A percentile compares a stretch with the other conserved stretches of the same genome.
phyloP scores from a whole-genome alignment of 1,284 basidiomycete genomes.

The Tilletiopsis washingtonensis region DNA sequence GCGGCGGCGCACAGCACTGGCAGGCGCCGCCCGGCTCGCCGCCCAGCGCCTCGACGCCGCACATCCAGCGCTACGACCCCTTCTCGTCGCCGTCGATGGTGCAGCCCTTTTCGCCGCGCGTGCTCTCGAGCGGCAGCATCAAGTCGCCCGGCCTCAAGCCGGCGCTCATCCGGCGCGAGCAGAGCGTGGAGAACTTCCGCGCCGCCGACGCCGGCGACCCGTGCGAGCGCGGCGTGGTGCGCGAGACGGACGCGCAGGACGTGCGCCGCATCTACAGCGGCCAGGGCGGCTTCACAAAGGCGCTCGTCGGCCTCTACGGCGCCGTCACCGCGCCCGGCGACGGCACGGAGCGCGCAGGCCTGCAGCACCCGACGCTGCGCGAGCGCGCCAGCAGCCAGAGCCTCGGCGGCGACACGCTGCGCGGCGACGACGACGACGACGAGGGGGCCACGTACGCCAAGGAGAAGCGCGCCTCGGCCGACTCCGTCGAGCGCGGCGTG shows the following conservation, averaged over 20 bases:
- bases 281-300: slow-evolving; percentile 4
- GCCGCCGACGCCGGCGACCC: background rate
- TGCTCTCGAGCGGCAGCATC: slow-evolving; percentile 4
- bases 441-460: background rate
- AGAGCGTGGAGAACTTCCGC: slow-evolving; percentile 10
- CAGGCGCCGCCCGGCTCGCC: background rate
- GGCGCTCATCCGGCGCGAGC: slow-evolving; percentile 7
- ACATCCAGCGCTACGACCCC: slow-evolving; percentile 11
- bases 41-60: slow-evolving; percentile 8
- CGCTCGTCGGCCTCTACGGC: slow-evolving; percentile 10
- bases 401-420: background rate
- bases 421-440: background rate
- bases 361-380: background rate
- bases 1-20: background rate
- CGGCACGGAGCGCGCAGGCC: background rate
- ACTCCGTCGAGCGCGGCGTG: background rate
- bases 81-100: slow-evolving; percentile 11
- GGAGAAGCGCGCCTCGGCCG: background rate
- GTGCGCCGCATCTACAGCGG: background rate
- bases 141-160: slow-evolving; percentile 12
- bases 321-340: background rate
- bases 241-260: slow-evolving; percentile 5
- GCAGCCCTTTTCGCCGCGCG: slow-evolving; percentile 8
- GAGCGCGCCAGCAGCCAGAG: background rate
- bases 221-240: slow-evolving; percentile 7